phyloP scores from a whole-genome alignment of 169 alveolate genomes.

The Plasmodium gonderi region DNA sequence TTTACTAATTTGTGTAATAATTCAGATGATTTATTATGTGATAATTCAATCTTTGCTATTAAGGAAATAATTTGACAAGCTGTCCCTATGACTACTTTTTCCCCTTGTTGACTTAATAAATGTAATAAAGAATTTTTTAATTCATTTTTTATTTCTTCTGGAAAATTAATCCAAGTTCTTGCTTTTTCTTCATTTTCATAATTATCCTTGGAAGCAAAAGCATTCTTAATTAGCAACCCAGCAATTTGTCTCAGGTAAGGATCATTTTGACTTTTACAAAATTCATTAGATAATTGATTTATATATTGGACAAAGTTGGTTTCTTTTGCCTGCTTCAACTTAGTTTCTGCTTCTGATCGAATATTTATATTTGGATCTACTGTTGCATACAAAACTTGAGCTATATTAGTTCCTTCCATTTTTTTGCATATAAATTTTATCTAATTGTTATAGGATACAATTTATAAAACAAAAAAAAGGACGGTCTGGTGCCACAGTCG shows the following conservation, averaged over 20 bases:
- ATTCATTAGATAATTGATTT: conserved; percentile 81
- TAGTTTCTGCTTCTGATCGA: conserved; percentile 82
- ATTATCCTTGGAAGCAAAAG: conserved; percentile 84
- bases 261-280: conserved; percentile 80
- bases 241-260: conserved; percentile 88
- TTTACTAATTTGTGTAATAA: conserved; percentile 83
- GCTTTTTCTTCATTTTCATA: conserved; percentile 84
- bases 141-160: conserved; percentile 80
- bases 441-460: neutral
- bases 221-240: conserved; percentile 87
- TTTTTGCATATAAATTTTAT: neutral
- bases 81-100: conserved; percentile 85
- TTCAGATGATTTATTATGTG: conserved; percentile 89
- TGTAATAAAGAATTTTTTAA: conserved; percentile 80
- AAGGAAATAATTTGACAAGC: conserved; percentile 90
- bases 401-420: conserved; percentile 76
- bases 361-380: conserved; percentile 80
- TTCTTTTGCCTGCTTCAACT: conserved; percentile 79
- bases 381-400: conserved; percentile 79
- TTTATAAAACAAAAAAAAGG: neutral
- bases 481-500: neutral
- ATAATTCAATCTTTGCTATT: conserved; percentile 87
- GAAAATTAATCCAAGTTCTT: conserved; percentile 81
- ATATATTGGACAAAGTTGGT: conserved; percentile 82
- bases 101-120: conserved; percentile 83